Base-by-base conservation (phyloP, 1,139 yeast species). In the Taiozyma sp. region DNA sequence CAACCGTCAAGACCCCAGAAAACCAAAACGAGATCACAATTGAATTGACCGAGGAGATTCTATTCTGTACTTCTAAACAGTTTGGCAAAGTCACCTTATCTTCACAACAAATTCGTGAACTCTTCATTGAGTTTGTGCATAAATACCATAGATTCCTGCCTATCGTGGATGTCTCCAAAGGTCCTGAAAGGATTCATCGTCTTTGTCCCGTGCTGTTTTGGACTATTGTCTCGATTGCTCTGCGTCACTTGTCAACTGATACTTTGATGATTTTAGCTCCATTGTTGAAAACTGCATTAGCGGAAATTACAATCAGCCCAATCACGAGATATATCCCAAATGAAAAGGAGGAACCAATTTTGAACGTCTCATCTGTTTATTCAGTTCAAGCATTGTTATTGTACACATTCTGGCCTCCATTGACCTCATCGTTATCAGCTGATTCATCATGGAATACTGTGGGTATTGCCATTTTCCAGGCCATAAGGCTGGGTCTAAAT, bases 401-500 rank as follows among this genome's bases (percentile, higher is more conserved):
- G 7, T 90, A 88, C 66, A 85, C 97, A 1, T 83, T 86, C 67
- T 93, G 98, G 98, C 98, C 98, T 0, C 96, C 97, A 2, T 77
- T 92, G 46, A 89, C 97, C 0, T 90, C 97, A 1, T 89, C 97
- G 0, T 75, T 93, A 47, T 87, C 96, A 68, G 97, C 98, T 0
- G 98, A 93, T 64, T 87, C 96, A 5, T 87, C 96, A 4, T 93
- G 97, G 95, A 89, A 87, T 63, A 89, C 97, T 1, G 86, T 90
- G 16, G 97, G 97, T 0, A 84, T 89, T 45, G 98, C 97, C 3
- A 76, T 91, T 63, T 88, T 88, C 65, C 96, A 88, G 65, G 97
- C 97, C 0, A 86, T 92, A 36, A 74, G 97, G 52, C 87, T 92
- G 13, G 98, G 99, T 0, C 72, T 93, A 40, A 97, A 93, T 64